These are phyloP conservation scores for Quercus phellos DNA, from an alignment of 331 rosid genomes.

Conservation along the genomic window DNA sequence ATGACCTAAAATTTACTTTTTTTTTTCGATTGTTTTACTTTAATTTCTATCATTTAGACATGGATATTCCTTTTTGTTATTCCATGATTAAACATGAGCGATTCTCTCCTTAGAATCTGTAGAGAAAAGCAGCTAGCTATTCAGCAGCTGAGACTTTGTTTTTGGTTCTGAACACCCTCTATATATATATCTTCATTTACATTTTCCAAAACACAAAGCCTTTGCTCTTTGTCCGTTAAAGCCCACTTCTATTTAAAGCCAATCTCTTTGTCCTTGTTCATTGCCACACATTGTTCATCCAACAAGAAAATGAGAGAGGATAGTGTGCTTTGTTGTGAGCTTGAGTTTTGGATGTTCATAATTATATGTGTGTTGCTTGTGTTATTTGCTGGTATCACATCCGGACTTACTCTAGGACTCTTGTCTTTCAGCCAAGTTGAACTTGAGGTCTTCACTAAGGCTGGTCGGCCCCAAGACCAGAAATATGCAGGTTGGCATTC, in stretches of 20 bases:
- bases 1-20: too few relatives aligned
- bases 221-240: neutral
- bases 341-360: conserved; percentile 51
- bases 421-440: conserved; percentile 64
- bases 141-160: neutral
- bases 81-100: neutral
- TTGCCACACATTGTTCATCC: neutral
- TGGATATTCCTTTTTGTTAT: neutral
- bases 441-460: conserved; percentile 66
- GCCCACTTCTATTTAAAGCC: neutral
- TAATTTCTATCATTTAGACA: neutral
- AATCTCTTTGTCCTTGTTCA: neutral
- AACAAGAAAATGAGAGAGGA: conserved; percentile 29
- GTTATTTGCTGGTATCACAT: conserved; percentile 56
- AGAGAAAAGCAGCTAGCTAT: neutral
- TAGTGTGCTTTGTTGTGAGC: conserved; percentile 41
- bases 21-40: neutral
- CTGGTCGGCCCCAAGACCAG: conserved; percentile 50
- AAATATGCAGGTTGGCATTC: conserved; percentile 57
- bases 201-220: neutral
- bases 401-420: conserved; percentile 73
- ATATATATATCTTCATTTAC: neutral
- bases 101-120: neutral
- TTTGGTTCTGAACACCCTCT: neutral
- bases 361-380: conserved; percentile 35